These are phyloP conservation scores for Somion occarium DNA, from an alignment of 1,284 basidiomycete species.

Conservation along the genomic window DNA sequence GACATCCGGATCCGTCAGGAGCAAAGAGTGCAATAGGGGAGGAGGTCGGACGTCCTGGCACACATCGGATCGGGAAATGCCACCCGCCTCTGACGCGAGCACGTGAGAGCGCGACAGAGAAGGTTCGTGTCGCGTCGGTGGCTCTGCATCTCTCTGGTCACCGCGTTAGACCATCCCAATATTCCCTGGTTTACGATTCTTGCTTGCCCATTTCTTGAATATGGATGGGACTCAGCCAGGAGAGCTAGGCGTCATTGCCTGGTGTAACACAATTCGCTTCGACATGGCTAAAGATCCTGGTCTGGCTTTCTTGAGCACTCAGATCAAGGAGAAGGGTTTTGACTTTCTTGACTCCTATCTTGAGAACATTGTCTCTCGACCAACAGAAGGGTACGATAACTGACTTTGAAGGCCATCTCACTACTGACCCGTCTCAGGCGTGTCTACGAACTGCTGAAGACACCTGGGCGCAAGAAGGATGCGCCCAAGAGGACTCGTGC, in stretches of 20 bases:
- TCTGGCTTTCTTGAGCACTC: conserved; percentile 61
- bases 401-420: not conserved
- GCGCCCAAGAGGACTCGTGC: conserved; percentile 45
- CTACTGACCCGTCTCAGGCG: conserved; percentile 35
- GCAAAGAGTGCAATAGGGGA: no score
- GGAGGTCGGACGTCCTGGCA: no score
- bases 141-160: not conserved
- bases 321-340: conserved; percentile 70
- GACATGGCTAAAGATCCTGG: conserved; percentile 70
- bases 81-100: not conserved
- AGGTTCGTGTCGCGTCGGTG: not conserved
- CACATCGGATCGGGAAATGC: not conserved
- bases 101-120: not conserved
- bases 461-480: conserved; percentile 66
- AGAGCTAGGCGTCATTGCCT: conserved; percentile 37
- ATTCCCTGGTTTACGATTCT: not conserved
- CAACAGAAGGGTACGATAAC: conserved; percentile 53
- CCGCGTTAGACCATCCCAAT: no score
- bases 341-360: conserved; percentile 75
- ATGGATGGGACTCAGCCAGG: conserved; percentile 24
- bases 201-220: not conserved
- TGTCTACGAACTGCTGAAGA: conserved; percentile 78
- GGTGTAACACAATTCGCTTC: conserved; percentile 62
- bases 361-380: conserved; percentile 61
- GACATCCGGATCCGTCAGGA: no score